phyloP scores from a whole-genome alignment of 2,329 filamentous ascomycete species.

The Aspergillus viridinutans region DNA sequence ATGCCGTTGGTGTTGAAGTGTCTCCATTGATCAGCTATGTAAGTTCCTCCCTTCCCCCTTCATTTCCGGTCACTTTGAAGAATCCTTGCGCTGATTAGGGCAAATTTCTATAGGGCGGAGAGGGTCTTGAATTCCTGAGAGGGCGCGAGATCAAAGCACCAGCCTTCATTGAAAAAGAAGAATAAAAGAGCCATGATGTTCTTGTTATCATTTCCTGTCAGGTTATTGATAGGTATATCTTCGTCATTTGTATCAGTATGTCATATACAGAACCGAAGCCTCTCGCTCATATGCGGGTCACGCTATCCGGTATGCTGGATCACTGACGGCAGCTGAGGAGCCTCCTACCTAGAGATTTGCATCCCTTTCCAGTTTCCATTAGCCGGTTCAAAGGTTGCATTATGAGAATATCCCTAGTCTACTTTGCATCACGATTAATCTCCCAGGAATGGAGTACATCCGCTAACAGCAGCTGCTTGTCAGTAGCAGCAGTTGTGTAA shows the following conservation, averaged over 20 bases:
- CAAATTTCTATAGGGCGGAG: slow-evolving; percentile 50
- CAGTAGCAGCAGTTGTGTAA: not conserved
- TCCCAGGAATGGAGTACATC: not conserved
- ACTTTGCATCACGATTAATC: not conserved
- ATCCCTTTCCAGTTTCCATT: not conserved
- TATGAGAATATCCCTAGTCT: not conserved
- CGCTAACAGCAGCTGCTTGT: not conserved
- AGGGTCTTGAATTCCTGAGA: slow-evolving; percentile 60
- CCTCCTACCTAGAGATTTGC: not conserved
- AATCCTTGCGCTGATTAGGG: not conserved
- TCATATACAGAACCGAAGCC: not conserved
- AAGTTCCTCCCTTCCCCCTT: slow-evolving; percentile 45
- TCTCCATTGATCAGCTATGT: slow-evolving; percentile 94
- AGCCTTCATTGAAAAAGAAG: slow-evolving; percentile 60
- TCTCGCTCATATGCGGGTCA: not conserved
- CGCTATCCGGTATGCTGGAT: not conserved
- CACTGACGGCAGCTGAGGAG: not conserved
- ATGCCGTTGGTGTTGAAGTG: slow-evolving; percentile 71
- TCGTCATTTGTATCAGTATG: not conserved
- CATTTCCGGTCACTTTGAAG: not conserved
- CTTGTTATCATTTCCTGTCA: not conserved
- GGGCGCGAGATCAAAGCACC: slow-evolving; percentile 59
- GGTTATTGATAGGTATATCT: not conserved
- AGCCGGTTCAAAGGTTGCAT: not conserved
- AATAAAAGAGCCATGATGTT: slow-evolving; percentile 21